These are phyloP conservation scores for Zygosaccharomyces lentus DNA, from an alignment of 805 yeast genomes.

Conservation along the genomic window DNA sequence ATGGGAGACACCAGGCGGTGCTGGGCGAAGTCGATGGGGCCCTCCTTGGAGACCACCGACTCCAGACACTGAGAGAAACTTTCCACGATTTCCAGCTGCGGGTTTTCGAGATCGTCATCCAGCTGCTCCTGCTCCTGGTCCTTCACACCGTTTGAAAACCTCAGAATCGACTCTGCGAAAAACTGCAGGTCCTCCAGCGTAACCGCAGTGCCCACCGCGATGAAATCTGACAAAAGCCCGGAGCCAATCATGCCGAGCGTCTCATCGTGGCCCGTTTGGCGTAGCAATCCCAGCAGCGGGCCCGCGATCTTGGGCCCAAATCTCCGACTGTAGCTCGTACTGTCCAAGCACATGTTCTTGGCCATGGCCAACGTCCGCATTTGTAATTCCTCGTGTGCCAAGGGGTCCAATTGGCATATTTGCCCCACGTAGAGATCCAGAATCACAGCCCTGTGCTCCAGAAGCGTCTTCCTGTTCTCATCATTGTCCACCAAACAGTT, in stretches of 20 bases:
- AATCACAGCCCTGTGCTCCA: slow-evolving; percentile 7
- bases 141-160: slow-evolving; percentile 13
- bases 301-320: slow-evolving; percentile 15
- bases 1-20: slow-evolving; percentile 7
- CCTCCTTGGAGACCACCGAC: slow-evolving; percentile 13
- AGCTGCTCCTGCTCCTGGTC: slow-evolving; percentile 8
- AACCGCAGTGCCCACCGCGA: slow-evolving; percentile 10
- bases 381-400: slow-evolving; percentile 18
- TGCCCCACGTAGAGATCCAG: slow-evolving; percentile 19
- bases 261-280: background rate
- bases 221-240: slow-evolving; percentile 24
- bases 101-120: slow-evolving; percentile 22
- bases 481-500: slow-evolving; percentile 34
- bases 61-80: slow-evolving; percentile 23
- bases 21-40: slow-evolving; percentile 12
- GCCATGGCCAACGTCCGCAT: slow-evolving; percentile 28
- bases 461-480: slow-evolving; percentile 22
- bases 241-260: slow-evolving; percentile 11
- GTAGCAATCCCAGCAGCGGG: slow-evolving; percentile 19
- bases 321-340: slow-evolving; percentile 16
- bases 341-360: slow-evolving; percentile 29
- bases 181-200: slow-evolving; percentile 11
- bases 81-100: slow-evolving; percentile 22
- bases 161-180: slow-evolving; percentile 14
- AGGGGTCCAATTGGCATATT: slow-evolving; percentile 15